These are phyloP conservation scores for Cetraspora pellucida DNA, from an alignment of 192 early-diverging fungal genomes.

Conservation along the genomic window DNA sequence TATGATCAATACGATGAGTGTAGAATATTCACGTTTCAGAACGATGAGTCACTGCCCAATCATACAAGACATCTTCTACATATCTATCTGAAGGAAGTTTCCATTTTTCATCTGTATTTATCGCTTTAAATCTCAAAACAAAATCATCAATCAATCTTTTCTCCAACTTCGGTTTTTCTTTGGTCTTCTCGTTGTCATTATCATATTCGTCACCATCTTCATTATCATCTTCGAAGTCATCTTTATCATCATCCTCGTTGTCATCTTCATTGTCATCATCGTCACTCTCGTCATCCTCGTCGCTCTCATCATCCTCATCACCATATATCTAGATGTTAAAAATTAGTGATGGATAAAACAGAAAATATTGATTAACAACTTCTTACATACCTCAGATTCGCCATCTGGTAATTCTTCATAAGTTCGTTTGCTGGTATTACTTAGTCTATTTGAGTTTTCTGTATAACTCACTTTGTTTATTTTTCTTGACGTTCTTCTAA, in stretches of 20 bases:
- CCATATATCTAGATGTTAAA: conserved; percentile 3
- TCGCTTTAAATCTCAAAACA: conserved; percentile 10
- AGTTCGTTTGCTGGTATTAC: neutral
- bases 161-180: neutral
- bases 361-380: conserved; percentile 10
- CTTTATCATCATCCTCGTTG: neutral
- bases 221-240: neutral
- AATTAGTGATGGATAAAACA: conserved; percentile 14
- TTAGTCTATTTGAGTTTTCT: conserved; percentile 14
- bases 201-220: neutral
- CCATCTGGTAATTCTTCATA: conserved; percentile 8
- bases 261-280: neutral
- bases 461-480: conserved; percentile 7
- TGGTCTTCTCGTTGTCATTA: neutral
- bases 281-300: conserved; percentile 2
- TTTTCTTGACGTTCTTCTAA: neutral
- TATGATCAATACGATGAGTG: conserved; percentile 10
- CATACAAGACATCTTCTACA: conserved; percentile 33
- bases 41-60: conserved; percentile 20
- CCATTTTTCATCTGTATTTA: conserved; percentile 17
- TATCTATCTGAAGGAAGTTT: conserved; percentile 15
- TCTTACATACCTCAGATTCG: conserved; percentile 13
- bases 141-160: conserved; percentile 19
- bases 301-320: neutral
- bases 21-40: conserved; percentile 19